Evolutionary conservation across 2,329 filamentous ascomycete genomes (phyloP), one percentile per base, ranked within the genome.

Genomic region (Bipolaris cookei): DNA sequence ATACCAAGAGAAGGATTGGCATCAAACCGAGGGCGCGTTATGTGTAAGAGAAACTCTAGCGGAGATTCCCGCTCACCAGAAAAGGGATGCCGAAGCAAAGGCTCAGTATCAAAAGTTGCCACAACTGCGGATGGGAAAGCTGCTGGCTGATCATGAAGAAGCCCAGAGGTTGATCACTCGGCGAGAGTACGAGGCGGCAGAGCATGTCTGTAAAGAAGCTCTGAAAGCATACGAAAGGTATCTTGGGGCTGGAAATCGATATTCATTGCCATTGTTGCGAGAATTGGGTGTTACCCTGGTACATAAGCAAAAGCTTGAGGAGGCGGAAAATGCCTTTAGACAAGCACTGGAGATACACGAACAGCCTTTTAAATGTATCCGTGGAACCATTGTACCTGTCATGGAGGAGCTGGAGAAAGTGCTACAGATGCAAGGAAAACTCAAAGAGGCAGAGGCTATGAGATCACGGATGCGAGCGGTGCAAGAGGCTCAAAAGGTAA

Each of bases 1-100:
- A 16, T 35, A 35, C 14, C 14, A 35, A 35, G 6, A 35, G 34
- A 6, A 6, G 5, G 13, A 1, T 16, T 14, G 3, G n/a, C 5
- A 35, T 14, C 34, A n/a, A 6, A 14, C 34, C 1, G 14, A 35
- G 16, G n/a, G 6, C 14, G 6, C 34, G 2, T 0, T 35, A 14
- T 7, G 1, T 1, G 23, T 25, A 6, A 6, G 14, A 35, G 6
- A n/a, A n/a, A 35, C 4, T 6, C 23, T 35, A 6, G 34, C 34
- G 14, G 11, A n/a, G 1, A 1, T 16, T 14, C 14, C 16, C 2
- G 10, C 4, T 4, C 2, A 16, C 6, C 3, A n/a, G 1, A 4
- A n/a, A 35, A 14, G 2, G 34, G 14, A 6, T 6, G 34, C n/a
- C 6, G 13, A 35, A 6, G 11, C 34, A 13, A 8, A 34, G 6